Evolutionary conservation across 768 basidiomycete genomes (phyloP).

Genomic region (Chlorophyllum brunneum): DNA sequence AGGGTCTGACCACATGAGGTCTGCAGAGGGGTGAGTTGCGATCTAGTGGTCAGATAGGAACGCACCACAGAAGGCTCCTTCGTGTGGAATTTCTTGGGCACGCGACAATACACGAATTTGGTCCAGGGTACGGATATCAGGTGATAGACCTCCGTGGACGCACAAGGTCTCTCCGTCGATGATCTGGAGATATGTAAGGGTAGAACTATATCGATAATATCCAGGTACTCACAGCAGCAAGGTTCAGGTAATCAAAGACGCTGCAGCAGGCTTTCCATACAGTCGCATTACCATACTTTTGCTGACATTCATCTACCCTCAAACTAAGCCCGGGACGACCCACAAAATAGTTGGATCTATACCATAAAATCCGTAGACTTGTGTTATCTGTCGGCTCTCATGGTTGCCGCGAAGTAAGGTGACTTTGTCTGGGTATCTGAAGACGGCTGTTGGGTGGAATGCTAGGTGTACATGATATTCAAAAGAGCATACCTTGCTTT

Average conservation of each 20-base stretch:
- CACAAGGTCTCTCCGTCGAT: conserved; percentile 92
- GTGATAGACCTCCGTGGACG: conserved; percentile 94
- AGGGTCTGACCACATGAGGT: conserved; percentile 98
- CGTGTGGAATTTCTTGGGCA: conserved; percentile 98
- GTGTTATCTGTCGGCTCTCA: conserved; percentile 96
- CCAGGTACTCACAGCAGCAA: conserved; percentile 85
- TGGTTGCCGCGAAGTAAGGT: conserved; percentile 93
- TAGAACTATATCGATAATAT: too few relatives aligned
- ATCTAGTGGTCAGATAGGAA: neutral
- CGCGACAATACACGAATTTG: conserved; percentile 90
- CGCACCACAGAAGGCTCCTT: conserved; percentile 94
- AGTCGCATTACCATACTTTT: conserved; percentile 92
- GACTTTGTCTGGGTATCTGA: conserved; percentile 88
- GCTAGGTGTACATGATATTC: neutral
- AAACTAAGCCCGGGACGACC: neutral
- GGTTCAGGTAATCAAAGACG: conserved; percentile 93
- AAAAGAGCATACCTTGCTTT: conserved; percentile 67
- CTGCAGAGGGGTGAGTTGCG: conserved; percentile 32
- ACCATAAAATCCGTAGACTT: conserved; percentile 99
- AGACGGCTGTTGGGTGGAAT: conserved; percentile 5
- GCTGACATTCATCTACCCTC: conserved; percentile 86
- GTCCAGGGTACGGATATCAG: conserved; percentile 92
- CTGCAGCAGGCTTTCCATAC: conserved; percentile 98
- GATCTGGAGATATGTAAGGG: conserved; percentile 50
- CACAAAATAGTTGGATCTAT: conserved; percentile 19